Evolutionary conservation across 371 early-diverging fungal genomes (phyloP).

Genomic region (Mycotypha africana): DNA sequence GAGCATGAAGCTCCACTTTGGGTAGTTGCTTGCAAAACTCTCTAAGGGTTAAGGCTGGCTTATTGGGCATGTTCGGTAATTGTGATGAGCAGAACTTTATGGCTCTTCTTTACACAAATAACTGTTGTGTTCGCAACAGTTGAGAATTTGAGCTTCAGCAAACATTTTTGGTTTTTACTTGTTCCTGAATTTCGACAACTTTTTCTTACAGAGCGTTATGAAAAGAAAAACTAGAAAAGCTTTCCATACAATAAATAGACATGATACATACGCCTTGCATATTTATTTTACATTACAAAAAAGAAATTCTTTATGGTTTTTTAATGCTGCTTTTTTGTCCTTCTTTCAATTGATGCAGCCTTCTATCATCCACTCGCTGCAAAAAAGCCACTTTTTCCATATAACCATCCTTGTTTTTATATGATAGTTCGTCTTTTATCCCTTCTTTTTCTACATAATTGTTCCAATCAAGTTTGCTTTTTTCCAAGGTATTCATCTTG

Average conservation of each 20-base stretch:
- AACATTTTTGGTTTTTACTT: background rate
- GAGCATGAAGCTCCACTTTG: conserved; percentile 61
- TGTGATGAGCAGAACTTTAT: too few species aligned
- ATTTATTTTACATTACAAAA: too few species aligned
- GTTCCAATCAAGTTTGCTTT: conserved; percentile 69
- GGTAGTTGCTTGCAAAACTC: conserved; percentile 42
- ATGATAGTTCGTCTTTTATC: conserved; percentile 60
- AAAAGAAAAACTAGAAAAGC: background rate
- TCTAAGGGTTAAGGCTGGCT: too few species aligned
- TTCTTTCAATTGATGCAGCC: conserved; percentile 36
- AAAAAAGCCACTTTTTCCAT: conserved; percentile 62
- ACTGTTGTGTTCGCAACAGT: too few species aligned
- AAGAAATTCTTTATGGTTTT: too few species aligned
- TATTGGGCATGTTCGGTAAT: too few species aligned
- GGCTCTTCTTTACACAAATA: too few species aligned
- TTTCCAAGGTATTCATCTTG: conserved; percentile 68
- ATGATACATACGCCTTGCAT: too few species aligned
- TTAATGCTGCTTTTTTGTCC: conserved; percentile 39
- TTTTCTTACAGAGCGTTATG: too few species aligned
- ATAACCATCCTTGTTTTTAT: conserved; percentile 67
- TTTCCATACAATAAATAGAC: too few species aligned
- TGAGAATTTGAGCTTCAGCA: too few species aligned
- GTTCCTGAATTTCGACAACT: too few species aligned
- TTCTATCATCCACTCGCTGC: conserved; percentile 52
- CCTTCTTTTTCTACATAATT: conserved; percentile 61